A percentile compares a stretch with the other conserved stretches of the same genome.
These are phyloP conservation scores for Phialophora tarda DNA, from an alignment of 2,329 filamentous ascomycete genomes.

Conservation along the genomic window DNA sequence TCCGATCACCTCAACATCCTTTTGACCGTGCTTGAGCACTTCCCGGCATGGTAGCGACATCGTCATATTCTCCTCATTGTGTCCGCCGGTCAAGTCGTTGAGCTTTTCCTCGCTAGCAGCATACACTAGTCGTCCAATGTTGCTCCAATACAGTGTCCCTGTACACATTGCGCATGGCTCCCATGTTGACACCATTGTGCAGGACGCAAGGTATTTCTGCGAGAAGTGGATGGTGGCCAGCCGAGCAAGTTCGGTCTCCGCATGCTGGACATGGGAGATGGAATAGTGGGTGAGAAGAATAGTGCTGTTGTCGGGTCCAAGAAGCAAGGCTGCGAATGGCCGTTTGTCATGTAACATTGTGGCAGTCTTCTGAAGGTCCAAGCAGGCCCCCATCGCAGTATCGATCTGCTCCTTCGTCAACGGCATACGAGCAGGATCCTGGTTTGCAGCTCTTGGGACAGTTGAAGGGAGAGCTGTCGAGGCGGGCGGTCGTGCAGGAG, in stretches of 20 bases:
- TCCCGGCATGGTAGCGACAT: conserved; percentile 57
- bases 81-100: conserved; percentile 53
- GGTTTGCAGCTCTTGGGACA: neutral
- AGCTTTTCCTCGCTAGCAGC: conserved; percentile 57
- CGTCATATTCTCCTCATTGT: conserved; percentile 60
- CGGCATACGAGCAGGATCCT: conserved; percentile 27
- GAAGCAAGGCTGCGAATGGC: conserved; percentile 57
- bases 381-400: conserved; percentile 48
- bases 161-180: conserved; percentile 63
- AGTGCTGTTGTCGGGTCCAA: conserved; percentile 58
- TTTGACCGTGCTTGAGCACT: conserved; percentile 57
- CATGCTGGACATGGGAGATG: conserved; percentile 60
- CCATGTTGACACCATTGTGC: conserved; percentile 60
- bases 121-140: conserved; percentile 60
- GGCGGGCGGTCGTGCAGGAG: neutral
- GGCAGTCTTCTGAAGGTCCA: conserved; percentile 53
- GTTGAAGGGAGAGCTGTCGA: conserved; percentile 7
- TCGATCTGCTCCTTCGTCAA: conserved; percentile 50
- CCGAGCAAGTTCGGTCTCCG: conserved; percentile 58
- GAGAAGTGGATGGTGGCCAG: conserved; percentile 57
- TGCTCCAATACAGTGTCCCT: conserved; percentile 58
- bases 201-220: conserved; percentile 56
- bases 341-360: conserved; percentile 53
- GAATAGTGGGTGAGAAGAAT: conserved; percentile 57
- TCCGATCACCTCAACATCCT: conserved; percentile 57